A percentile compares a stretch with the other conserved stretches of the same genome.
Evolutionary conservation across 2,329 filamentous ascomycete genomes (phyloP).

Genomic region (Gaeumannomyces tritici): DNA sequence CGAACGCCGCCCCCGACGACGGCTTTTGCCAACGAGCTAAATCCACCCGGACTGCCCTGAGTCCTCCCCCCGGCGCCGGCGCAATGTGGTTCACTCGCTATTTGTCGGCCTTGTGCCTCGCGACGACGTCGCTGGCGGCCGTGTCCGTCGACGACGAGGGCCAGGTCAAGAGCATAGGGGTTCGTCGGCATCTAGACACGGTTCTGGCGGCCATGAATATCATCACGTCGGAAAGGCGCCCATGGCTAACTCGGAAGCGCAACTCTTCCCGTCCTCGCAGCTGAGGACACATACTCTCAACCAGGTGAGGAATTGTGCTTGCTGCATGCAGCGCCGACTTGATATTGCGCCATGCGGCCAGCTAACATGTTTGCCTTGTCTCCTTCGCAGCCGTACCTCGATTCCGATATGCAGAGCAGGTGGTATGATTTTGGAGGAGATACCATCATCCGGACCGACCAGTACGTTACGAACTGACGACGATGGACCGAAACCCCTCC

Average conservation of each 20-base stretch:
- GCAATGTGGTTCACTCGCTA: conserved; percentile 35
- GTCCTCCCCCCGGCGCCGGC: not conserved
- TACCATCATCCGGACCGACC: conserved; percentile 68
- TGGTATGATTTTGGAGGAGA: conserved; percentile 99
- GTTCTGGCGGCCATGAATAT: conserved; percentile 5
- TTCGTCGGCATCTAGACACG: conserved; percentile 17
- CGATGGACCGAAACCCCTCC: not conserved
- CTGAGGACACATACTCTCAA: conserved; percentile 78
- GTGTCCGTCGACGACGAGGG: conserved; percentile 36
- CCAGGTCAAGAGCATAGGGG: conserved; percentile 40
- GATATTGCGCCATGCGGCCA: not conserved
- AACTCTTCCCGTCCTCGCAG: conserved; percentile 30
- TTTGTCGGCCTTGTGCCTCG: conserved; percentile 37
- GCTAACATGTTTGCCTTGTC: not conserved
- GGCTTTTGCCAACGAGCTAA: too few relatives aligned
- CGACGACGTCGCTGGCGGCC: conserved; percentile 35
- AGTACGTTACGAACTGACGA: conserved; percentile 32
- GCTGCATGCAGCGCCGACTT: conserved; percentile 4
- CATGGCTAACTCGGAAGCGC: conserved; percentile 4
- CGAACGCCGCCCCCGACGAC: too few relatives aligned
- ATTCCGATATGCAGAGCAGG: conserved; percentile 94
- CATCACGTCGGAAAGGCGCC: conserved; percentile 7
- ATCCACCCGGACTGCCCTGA: not conserved
- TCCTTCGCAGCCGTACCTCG: conserved; percentile 70
- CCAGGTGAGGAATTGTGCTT: conserved; percentile 46